Evolutionary conservation across 768 basidiomycete genomes (phyloP).

Genomic region (Tulasnella sp.): DNA sequence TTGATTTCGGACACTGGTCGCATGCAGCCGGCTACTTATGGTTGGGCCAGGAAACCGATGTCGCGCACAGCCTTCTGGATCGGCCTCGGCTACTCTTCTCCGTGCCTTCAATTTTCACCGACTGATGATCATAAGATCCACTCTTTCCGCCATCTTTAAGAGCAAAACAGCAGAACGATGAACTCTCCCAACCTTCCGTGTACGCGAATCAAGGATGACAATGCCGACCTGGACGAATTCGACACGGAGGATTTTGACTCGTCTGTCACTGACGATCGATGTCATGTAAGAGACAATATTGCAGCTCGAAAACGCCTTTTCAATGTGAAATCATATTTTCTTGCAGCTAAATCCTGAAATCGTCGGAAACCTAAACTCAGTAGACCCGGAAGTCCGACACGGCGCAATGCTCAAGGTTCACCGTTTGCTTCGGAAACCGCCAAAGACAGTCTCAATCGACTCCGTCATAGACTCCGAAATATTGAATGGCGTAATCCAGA

Average conservation of each 20-base stretch:
- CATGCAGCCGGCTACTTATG: no score
- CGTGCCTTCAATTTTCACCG: no score
- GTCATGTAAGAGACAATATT: not conserved
- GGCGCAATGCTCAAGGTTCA: not conserved
- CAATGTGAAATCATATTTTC: not conserved
- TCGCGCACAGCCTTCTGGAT: no score
- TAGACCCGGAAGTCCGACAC: not conserved
- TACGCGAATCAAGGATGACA: no score
- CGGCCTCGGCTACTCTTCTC: no score
- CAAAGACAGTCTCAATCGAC: not conserved
- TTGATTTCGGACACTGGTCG: no score
- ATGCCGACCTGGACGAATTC: not conserved
- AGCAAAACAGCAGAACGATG: no score
- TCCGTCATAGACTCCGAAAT: not conserved
- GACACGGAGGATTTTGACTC: not conserved
- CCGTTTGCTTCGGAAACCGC: not conserved
- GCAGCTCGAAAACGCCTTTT: not conserved
- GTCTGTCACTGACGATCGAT: not conserved
- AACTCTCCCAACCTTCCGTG: no score
- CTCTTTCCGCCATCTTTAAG: no score
- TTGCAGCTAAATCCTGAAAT: not conserved
- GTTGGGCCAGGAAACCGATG: no score
- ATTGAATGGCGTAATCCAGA: not conserved
- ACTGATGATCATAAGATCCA: no score
- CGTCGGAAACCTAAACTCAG: not conserved